Percentiles rank a stretch among this genome's conserved stretches.
These are phyloP conservation scores for Phytophthora europaea DNA, from an alignment of 352 stramenopile species.

Conservation along the genomic window DNA sequence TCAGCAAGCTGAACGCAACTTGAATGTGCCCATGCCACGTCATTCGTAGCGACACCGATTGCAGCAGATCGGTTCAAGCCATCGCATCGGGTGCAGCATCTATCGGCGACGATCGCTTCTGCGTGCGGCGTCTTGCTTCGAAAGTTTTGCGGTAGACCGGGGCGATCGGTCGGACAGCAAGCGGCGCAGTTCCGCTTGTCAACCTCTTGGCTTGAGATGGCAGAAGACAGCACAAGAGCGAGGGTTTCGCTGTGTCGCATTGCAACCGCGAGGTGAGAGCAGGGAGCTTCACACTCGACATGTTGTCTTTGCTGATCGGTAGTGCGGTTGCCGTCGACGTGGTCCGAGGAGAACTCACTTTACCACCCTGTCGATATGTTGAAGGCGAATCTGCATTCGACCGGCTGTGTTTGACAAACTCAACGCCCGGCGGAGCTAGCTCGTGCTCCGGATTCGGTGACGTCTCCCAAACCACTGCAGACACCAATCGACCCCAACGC, in stretches of 20 bases:
- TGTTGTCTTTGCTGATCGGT: slow-evolving; percentile 1
- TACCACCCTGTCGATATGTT: neutral
- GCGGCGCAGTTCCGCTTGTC: neutral
- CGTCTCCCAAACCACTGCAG: slow-evolving; percentile 28
- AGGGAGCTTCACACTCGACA: slow-evolving; percentile 3
- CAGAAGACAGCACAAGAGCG: slow-evolving; percentile 47
- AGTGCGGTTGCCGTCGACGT: neutral
- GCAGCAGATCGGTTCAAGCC: slow-evolving; percentile 24
- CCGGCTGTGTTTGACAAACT: slow-evolving; percentile 21
- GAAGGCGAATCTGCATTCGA: neutral
- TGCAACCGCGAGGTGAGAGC: slow-evolving; percentile 1
- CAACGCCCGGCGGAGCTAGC: slow-evolving; percentile 21
- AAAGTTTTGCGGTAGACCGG: neutral
- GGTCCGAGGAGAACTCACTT: slow-evolving; percentile 9
- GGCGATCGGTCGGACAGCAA: neutral
- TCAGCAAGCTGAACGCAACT: slow-evolving; percentile 29
- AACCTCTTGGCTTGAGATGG: slow-evolving; percentile 28
- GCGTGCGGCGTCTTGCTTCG: slow-evolving; percentile 4
- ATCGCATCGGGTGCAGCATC: neutral
- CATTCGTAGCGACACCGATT: slow-evolving; percentile 7
- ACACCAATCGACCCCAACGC: slow-evolving; percentile 14
- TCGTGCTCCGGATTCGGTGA: neutral
- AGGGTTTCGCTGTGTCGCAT: neutral
- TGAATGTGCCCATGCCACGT: slow-evolving; percentile 17
- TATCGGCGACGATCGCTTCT: slow-evolving; percentile 2